Percentiles rank a stretch among this genome's conserved stretches.
These are phyloP conservation scores for Flaveria brownii DNA, from an alignment of 129 eudicot genomes.

Conservation along the genomic window DNA sequence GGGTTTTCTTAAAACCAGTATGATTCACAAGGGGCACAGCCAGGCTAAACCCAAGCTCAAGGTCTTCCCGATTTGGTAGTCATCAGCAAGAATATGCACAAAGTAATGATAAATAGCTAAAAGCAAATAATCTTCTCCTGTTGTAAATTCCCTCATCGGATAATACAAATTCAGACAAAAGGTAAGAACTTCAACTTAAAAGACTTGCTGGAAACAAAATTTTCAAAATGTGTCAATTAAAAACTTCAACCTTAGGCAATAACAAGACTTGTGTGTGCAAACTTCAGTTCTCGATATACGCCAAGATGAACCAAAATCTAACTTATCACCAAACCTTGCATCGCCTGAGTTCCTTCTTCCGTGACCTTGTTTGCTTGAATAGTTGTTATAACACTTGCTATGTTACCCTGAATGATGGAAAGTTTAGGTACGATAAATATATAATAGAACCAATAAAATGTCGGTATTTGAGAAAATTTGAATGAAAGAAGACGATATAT, in stretches of 20 bases:
- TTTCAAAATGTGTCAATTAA: constrained; percentile 8
- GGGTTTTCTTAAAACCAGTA: too few relatives aligned
- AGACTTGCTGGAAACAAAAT: constrained; percentile 15
- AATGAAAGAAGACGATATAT: not conserved
- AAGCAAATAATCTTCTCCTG: not conserved
- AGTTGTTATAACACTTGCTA: constrained; percentile 64
- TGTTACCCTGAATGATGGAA: constrained; percentile 53
- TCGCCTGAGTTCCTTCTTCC: constrained; percentile 58
- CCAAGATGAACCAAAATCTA: constrained; percentile 30
- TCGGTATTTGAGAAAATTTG: not conserved
- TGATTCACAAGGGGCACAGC: not conserved
- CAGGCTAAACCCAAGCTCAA: not conserved
- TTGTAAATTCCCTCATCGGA: constrained; percentile 9
- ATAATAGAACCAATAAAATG: not conserved
- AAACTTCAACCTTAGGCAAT: constrained; percentile 8
- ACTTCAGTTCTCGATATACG: not conserved
- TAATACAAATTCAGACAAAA: constrained; percentile 10
- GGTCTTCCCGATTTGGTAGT: not conserved
- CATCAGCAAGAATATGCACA: not conserved
- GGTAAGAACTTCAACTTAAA: not conserved
- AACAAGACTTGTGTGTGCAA: constrained; percentile 14
- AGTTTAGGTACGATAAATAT: not conserved
- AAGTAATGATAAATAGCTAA: not conserved
- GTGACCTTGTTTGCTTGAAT: constrained; percentile 72
- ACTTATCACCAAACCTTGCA: constrained; percentile 64